phyloP scores from a whole-genome alignment of 495 filamentous ascomycete genomes.

The Penicillium atrosanguineum region DNA sequence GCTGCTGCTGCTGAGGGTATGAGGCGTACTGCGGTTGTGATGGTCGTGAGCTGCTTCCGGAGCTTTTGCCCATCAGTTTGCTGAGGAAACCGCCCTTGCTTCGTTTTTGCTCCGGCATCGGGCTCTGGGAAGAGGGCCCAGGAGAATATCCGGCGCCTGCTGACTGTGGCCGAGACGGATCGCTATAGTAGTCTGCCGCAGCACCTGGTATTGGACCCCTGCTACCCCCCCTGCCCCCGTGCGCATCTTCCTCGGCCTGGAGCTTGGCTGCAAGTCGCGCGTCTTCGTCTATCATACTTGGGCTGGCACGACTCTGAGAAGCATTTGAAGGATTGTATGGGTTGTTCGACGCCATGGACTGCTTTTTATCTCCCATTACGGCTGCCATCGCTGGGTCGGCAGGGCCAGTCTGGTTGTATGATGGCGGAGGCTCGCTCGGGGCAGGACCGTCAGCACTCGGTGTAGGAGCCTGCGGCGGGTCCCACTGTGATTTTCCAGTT shows the following conservation, averaged over 20 bases:
- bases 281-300: conserved; percentile 59
- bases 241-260: conserved; percentile 78
- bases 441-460: conserved; percentile 34
- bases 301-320: conserved; percentile 11
- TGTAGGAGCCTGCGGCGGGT: conserved; percentile 64
- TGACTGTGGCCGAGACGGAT: conserved; percentile 22
- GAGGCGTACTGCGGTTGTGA: conserved; percentile 30
- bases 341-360: conserved; percentile 58
- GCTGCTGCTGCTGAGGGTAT: conserved; percentile 3
- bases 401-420: conserved; percentile 52
- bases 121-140: conserved; percentile 21
- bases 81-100: conserved; percentile 44
- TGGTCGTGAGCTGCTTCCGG: conserved; percentile 19
- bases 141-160: conserved; percentile 19
- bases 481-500: conserved; percentile 88
- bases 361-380: conserved; percentile 53
- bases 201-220: conserved; percentile 28
- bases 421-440: conserved; percentile 60
- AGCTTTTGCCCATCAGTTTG: conserved; percentile 49
- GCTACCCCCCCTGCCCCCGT: conserved; percentile 46
- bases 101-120: conserved; percentile 30
- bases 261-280: conserved; percentile 71
- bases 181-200: conserved; percentile 45
- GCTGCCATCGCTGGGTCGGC: conserved; percentile 29
- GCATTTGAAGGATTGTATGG: conserved; percentile 44